Conservation (phyloP, 202 grass and related monocot species). For the Musa balbisiana region DNA sequence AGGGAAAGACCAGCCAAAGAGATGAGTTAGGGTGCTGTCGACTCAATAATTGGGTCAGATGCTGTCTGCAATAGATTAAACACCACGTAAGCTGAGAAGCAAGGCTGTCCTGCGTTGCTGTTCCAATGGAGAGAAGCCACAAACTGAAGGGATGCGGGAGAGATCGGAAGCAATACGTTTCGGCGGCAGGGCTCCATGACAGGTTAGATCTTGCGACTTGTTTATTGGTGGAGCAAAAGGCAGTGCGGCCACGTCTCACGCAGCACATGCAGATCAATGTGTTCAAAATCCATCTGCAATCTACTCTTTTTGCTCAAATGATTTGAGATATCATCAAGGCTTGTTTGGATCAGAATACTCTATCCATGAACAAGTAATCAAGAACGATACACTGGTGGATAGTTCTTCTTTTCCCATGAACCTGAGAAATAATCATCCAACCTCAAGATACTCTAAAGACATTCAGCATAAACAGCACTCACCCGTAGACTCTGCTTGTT, state of each 20-base stretch:
- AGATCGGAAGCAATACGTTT: background rate
- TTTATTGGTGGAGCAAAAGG: too few species aligned
- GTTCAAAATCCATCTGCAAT: too few species aligned
- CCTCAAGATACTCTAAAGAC: too few species aligned
- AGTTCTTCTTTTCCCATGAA: too few species aligned
- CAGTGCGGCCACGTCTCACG: background rate
- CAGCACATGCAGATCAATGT: too few species aligned
- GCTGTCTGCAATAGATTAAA: background rate
- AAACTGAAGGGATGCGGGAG: background rate
- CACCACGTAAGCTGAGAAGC: background rate
- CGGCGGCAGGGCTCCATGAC: background rate
- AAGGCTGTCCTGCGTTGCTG: conserved; percentile 3
- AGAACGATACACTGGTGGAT: too few species aligned
- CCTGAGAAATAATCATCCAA: too few species aligned
- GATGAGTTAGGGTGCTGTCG: background rate
- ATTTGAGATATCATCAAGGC: too few species aligned
- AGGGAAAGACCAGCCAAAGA: too few species aligned
- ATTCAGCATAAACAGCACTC: background rate
- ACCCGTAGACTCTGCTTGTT: background rate
- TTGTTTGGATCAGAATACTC: too few species aligned
- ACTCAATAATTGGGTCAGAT: background rate
- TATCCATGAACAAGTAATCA: too few species aligned
- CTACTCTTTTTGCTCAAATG: too few species aligned
- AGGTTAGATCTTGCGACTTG: background rate
- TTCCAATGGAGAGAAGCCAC: background rate